Percentiles rank a stretch among this genome's conserved stretches.
phyloP scores from a whole-genome alignment of 345 rosid genomes.

The Salix suchowensis region DNA sequence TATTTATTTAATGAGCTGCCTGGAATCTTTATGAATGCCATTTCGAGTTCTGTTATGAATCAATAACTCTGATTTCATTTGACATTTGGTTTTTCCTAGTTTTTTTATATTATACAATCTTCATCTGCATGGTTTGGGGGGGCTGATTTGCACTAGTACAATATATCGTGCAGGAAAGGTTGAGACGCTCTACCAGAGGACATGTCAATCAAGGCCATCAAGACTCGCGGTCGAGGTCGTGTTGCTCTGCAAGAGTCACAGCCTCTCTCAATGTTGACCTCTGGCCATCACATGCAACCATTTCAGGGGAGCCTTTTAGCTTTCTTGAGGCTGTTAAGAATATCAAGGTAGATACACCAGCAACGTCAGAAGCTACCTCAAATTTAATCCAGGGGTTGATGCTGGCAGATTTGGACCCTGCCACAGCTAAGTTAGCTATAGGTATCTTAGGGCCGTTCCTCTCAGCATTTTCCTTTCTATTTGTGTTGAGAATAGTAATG shows the following conservation, averaged over 20 bases:
- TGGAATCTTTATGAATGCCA: neutral
- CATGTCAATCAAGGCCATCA: neutral
- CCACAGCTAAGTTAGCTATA: conserved; percentile 65
- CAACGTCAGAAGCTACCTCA: conserved; percentile 12
- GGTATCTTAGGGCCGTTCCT: conserved; percentile 65
- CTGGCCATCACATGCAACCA: neutral
- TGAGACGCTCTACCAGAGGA: conserved; percentile 8
- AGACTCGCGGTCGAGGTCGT: neutral
- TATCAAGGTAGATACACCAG: neutral
- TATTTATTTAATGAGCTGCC: neutral
- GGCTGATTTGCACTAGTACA: neutral
- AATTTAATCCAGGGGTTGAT: conserved; percentile 22
- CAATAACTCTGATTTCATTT: neutral
- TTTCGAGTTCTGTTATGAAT: neutral
- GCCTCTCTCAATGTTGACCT: conserved; percentile 11
- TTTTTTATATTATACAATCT: neutral
- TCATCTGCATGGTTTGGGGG: neutral
- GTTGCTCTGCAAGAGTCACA: conserved; percentile 1
- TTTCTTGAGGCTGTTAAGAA: neutral
- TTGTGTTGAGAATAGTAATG: conserved; percentile 75
- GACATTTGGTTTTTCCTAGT: neutral
- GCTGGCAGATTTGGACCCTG: conserved; percentile 66
- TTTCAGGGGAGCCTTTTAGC: neutral
- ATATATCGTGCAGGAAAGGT: conserved; percentile 21
- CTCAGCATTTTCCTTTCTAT: conserved; percentile 68